Evolutionary conservation across 192 early-diverging fungal species (phyloP), one percentile per base, ranked within the genome.

Genomic region (Chytriomyces confervae): DNA sequence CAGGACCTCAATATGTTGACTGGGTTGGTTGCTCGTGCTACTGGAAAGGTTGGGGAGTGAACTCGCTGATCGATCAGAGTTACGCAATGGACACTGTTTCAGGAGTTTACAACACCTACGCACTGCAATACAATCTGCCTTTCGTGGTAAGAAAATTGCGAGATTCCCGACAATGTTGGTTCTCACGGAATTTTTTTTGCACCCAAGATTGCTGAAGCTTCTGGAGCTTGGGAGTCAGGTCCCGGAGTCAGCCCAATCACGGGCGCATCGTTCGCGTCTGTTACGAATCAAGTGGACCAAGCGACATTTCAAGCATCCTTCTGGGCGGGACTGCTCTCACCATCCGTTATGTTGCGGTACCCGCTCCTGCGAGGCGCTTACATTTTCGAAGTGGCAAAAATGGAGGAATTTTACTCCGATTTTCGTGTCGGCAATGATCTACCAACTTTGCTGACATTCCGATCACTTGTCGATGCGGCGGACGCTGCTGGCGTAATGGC

Each of bases 221-320:
- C 66, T 69, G 76, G 66, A 16, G 66, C 76, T 13, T 77, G 68
- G 66, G 76, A 77, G 62, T 45, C 49, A 4, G 76, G 76, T 13
- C 67, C 76, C 7, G 74, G 61, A 23, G 5, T 18, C 8, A 50
- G 6, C 9, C 74, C 74, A 8, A 49, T 48, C 23, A 76, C 74
- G 7, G 74, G 74, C 5, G 62, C 8, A 50, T 29, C 46, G 13
- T 66, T 76, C 48, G 50, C 72, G 5, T 18, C 9, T n/a, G 74
- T 76, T 43, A 76, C 74, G 27, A 51, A 49, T 66, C 47, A 23
- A 16, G 64, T 66, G 6, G 50, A 46, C 50, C 74, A 76, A 66
- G 74, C 64, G 7, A 53, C 62, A n/a, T 66, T 76, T 47, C 74
- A 76, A 48, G 5, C 3, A 36, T n/a, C 23, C 10, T 76, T 76